Base-by-base conservation (phyloP, 2,329 filamentous ascomycete genomes). In the Ilyonectria sp. region DNA sequence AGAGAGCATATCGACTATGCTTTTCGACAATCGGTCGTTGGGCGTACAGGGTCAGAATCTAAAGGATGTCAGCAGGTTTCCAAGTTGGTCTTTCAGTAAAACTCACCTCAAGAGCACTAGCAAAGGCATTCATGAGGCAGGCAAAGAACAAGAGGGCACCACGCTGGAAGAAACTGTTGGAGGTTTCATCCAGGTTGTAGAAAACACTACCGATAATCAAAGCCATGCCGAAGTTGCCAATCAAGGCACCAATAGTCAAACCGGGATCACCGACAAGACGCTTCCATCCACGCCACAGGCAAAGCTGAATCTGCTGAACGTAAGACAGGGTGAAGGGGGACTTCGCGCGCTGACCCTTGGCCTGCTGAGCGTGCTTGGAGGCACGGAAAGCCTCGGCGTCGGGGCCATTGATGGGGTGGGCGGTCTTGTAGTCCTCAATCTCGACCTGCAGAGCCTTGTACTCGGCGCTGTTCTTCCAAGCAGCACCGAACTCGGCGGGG, bases 11-110 rank as follows among this genome's bases (percentile, higher is more conserved):
- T 65, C 92, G 90, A 63, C 87, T 84, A 74, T 98, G 95, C 79
- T 97, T 97, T 78, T 97, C 94, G 67, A 98, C 94, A 74, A 97
- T 97, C 1, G 93, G 92, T 43, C 95, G 92, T 87, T 97, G 94
- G 2, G 93, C 89, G 78, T 96, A 98, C 5, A 97, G 86, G 0
- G 93, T 94, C 37, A 96, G 81, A 77, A 97, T 96, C 86, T 91
- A 67, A 0, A 3, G 0, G 2, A 0, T n/a, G 63, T 69, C 11
- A 67, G 65, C 2, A 50, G 1, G 26, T 26, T 26, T 26, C 26
- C 6, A 5, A 26, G 26, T 26, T 26, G 26, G 49, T 43, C 13
- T 9, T 2, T 44, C 4, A 3, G 5, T 4, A 13, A 21, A 35
- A 78, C 82, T 71, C 74, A 90, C 87, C 80, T 96, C 94, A 44